Evolutionary conservation across 2,329 filamentous ascomycete species (phyloP).

Genomic region (Clarireedia homoeocarpa): DNA sequence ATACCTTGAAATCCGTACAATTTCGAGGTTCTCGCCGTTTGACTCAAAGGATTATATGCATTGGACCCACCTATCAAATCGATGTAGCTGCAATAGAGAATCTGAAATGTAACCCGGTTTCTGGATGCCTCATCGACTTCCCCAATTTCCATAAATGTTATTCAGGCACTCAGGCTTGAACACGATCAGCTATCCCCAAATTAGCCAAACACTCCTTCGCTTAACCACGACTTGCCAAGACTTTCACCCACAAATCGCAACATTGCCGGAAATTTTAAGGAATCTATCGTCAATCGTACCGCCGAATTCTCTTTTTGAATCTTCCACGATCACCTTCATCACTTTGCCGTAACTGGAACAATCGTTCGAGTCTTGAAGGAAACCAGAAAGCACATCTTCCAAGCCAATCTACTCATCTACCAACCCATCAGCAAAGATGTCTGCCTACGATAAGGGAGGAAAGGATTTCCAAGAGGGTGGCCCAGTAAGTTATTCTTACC

Average conservation of each 20-base stretch:
- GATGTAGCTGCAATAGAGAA: neutral
- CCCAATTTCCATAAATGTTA: neutral
- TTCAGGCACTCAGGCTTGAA: neutral
- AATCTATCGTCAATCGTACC: neutral
- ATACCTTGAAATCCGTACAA: too few relatives aligned
- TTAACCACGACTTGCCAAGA: conserved; percentile 12
- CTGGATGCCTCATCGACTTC: neutral
- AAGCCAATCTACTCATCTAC: conserved; percentile 3
- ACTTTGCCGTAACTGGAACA: conserved; percentile 63
- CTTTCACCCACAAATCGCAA: conserved; percentile 17
- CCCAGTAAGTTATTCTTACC: conserved; percentile 56
- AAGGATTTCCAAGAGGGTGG: conserved; percentile 82
- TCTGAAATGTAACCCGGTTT: neutral
- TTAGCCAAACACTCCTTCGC: conserved; percentile 10
- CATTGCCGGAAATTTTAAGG: conserved; percentile 1
- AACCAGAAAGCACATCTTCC: conserved; percentile 26
- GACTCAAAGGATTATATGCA: conserved; percentile 11
- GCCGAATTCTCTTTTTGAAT: neutral
- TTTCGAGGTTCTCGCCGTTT: conserved; percentile 11
- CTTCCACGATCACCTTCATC: conserved; percentile 49
- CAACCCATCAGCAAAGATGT: conserved; percentile 52
- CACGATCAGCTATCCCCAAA: neutral
- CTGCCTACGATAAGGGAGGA: conserved; percentile 76
- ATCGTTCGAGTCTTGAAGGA: conserved; percentile 78
- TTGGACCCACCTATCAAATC: conserved; percentile 1